Evolutionary conservation across 1,284 basidiomycete genomes (phyloP).

Genomic region (Lignosus rhinocerotis): DNA sequence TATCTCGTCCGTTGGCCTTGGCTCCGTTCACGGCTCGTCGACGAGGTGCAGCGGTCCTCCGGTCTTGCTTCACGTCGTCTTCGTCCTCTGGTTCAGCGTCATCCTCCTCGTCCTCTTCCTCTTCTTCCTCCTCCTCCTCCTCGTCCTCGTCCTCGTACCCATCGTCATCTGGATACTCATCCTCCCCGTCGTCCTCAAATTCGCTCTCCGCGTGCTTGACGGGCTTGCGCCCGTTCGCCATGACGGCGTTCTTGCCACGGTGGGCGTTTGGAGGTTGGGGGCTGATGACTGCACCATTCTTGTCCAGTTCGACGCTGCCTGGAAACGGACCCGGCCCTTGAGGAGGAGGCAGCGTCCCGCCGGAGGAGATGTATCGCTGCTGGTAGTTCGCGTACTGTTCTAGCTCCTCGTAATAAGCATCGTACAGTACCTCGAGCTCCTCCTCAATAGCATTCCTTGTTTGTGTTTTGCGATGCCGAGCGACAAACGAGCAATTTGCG

Average conservation of each 20-base stretch:
- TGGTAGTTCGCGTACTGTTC: conserved; percentile 98
- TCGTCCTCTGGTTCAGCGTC: conserved; percentile 33
- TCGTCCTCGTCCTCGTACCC: conserved; percentile 36
- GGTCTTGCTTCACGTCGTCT: conserved; percentile 30
- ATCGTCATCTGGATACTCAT: conserved; percentile 42
- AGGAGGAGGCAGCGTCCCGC: conserved; percentile 85
- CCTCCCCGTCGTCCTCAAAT: conserved; percentile 51
- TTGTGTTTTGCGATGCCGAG: conserved; percentile 32
- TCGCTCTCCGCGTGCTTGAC: conserved; percentile 55
- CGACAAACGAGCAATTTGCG: conserved; percentile 11
- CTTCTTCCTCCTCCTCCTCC: conserved; percentile 36
- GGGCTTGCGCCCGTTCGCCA: conserved; percentile 52
- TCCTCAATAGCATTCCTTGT: conserved; percentile 93
- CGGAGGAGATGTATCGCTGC: conserved; percentile 87
- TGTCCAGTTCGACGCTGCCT: conserved; percentile 94
- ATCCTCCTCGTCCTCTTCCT: conserved; percentile 36
- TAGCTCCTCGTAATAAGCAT: conserved; percentile 99
- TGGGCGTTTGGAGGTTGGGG: conserved; percentile 47
- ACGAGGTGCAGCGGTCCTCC: conserved; percentile 25
- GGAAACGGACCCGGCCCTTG: conserved; percentile 98
- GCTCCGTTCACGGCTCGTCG: conserved; percentile 29
- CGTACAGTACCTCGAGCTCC: conserved; percentile 98
- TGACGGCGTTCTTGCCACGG: conserved; percentile 38
- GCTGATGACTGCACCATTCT: conserved; percentile 81
- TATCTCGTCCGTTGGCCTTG: conserved; percentile 27